Base-by-base conservation (phyloP, 192 early-diverging fungal species). In the Piromyces sp. region DNA sequence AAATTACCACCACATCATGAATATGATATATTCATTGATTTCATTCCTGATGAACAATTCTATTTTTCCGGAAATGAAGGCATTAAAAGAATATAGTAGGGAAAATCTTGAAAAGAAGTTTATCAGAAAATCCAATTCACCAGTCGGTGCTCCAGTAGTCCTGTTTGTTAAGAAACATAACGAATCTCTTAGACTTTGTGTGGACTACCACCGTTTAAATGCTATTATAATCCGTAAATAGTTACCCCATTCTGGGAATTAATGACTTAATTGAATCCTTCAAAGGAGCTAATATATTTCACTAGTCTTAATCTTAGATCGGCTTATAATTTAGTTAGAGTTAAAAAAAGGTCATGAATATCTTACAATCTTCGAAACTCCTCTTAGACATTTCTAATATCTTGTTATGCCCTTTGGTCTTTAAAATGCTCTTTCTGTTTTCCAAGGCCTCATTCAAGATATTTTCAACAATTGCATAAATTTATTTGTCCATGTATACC, bases 151-250 rank as follows among this genome's bases (percentile, higher is more conserved):
- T 0, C 88, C 87, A 0, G n/a, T n/a, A n/a, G 42, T 86, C 0
- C 40, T 90, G 5, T 81, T 89, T 80, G 87, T 88, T 0, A 28
- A 51, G 33, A 90, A 90, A 51, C 85, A 86, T n/a, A 84, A 87
- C 80, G 85, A 84, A 0, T 29, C 79, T 81, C 30, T 86, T 26
- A 51, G 88, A 0, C 37, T 89, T 0, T 85, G 85, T 33, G 30
- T 89, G 0, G 86, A 90, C 78, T 90, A 90, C 80, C 81, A 82
- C 3, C 79, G 81, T 17, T 79, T 89, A 0, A 89, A 90, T 81
- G 37, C 79, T 1, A 40, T 86, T 26, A 88, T 87, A 0, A 80
- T 81, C 33, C 82, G 83, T 26, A 83, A n/a, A 89, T 79, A 15
- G 38, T 0, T 88, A 88, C 79, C 85, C 87, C 0, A 78, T 89